Evolutionary conservation across 768 basidiomycete genomes (phyloP).

Genomic region (Pleurotus sapidus): DNA sequence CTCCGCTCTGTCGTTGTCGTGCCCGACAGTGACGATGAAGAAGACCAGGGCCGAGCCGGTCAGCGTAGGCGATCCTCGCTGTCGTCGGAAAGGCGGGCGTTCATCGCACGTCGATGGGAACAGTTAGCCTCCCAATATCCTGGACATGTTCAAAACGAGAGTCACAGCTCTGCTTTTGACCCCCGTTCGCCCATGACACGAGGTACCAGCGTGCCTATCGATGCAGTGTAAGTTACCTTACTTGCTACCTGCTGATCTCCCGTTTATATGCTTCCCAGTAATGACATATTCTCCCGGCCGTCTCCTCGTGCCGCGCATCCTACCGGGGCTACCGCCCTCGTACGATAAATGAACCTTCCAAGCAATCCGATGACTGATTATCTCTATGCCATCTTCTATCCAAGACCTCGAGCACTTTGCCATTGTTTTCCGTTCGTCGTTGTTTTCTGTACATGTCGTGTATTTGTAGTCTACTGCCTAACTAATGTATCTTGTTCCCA

Average conservation of each 20-base stretch:
- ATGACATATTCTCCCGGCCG: conserved; percentile 1
- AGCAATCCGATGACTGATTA: neutral
- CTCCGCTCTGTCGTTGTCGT: too few relatives aligned
- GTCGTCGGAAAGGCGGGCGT: neutral
- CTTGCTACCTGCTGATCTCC: neutral
- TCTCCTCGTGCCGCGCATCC: neutral
- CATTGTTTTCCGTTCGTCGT: neutral
- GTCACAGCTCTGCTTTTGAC: neutral
- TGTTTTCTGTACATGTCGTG: neutral
- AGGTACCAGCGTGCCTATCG: neutral
- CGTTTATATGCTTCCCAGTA: conserved; percentile 4
- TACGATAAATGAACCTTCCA: conserved; percentile 5
- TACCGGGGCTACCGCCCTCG: neutral
- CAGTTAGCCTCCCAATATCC: neutral
- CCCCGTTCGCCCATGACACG: conserved; percentile 6
- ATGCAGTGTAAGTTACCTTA: neutral
- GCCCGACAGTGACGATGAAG: too few relatives aligned
- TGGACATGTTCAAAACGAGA: neutral
- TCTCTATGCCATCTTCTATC: neutral
- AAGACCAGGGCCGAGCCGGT: too few relatives aligned
- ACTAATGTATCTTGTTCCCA: neutral
- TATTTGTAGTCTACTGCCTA: neutral
- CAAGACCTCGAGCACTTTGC: neutral
- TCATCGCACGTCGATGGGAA: neutral
- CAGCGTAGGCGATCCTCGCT: neutral